These are phyloP conservation scores for Pseudogymnoascus sp. DNA, from an alignment of 2,329 filamentous ascomycete genomes.

Conservation along the genomic window DNA sequence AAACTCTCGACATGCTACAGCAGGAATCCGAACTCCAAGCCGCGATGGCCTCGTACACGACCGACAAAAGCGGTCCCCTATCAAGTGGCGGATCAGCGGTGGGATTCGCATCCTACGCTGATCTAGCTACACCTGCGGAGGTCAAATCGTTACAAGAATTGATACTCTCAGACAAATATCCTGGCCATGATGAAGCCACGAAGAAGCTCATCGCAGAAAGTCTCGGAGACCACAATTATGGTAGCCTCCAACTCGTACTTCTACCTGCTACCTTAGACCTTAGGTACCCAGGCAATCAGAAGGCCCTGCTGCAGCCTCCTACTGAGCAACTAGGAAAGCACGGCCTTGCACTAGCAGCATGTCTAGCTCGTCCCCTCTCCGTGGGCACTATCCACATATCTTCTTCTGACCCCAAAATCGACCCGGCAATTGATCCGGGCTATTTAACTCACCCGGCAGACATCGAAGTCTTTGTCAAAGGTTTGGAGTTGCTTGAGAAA, in stretches of 20 bases:
- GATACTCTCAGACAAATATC: background rate
- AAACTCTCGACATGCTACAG: constrained; percentile 12
- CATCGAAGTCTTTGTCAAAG: constrained; percentile 25
- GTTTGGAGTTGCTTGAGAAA: constrained; percentile 13
- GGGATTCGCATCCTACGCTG: constrained; percentile 12
- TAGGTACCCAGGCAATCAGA: background rate
- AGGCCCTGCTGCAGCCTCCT: background rate
- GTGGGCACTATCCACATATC: constrained; percentile 38
- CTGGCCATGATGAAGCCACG: background rate
- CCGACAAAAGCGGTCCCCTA: constrained; percentile 12
- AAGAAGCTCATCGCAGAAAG: background rate
- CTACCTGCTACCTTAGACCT: background rate
- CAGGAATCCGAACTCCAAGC: constrained; percentile 25
- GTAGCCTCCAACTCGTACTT: constrained; percentile 14
- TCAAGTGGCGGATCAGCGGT: constrained; percentile 12
- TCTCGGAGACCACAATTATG: constrained; percentile 6
- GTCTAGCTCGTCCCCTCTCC: constrained; percentile 37
- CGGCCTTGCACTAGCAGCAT: constrained; percentile 33
- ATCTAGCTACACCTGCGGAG: background rate
- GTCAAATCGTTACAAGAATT: background rate
- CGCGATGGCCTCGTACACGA: constrained; percentile 29
- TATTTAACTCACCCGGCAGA: constrained; percentile 41
- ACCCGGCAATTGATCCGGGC: constrained; percentile 37
- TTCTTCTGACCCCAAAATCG: constrained; percentile 31
- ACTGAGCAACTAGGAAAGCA: constrained; percentile 12